Percentiles rank a stretch among this genome's conserved stretches.
phyloP scores from a whole-genome alignment of 2,329 filamentous ascomycete species.

The Colletotrichum noveboracense region DNA sequence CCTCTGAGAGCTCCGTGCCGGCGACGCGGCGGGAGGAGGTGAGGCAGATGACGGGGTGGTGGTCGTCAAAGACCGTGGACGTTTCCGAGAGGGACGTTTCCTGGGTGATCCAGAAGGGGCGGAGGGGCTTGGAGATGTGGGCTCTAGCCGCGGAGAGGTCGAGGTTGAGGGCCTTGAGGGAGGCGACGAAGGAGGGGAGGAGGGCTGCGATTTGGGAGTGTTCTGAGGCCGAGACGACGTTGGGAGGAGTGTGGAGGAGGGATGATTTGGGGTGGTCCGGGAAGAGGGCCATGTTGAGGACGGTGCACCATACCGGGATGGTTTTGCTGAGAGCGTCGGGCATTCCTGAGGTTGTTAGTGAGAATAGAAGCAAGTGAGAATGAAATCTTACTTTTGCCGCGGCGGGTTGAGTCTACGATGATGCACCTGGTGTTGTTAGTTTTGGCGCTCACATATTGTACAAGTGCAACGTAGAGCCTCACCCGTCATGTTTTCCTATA shows the following conservation, averaged over 20 bases:
- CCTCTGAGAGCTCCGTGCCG: conserved; percentile 70
- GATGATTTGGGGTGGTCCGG: conserved; percentile 49
- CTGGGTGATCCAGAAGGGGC: conserved; percentile 81
- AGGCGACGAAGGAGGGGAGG: conserved; percentile 59
- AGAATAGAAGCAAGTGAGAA: neutral
- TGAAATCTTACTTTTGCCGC: conserved; percentile 74
- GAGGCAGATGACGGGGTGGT: conserved; percentile 80
- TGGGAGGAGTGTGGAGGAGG: conserved; percentile 71
- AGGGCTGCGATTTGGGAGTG: conserved; percentile 76
- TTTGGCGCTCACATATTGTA: neutral
- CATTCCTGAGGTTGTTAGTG: conserved; percentile 63
- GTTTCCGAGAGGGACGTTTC: conserved; percentile 56
- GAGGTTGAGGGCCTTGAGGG: conserved; percentile 62
- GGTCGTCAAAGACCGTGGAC: conserved; percentile 55
- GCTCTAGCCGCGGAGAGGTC: conserved; percentile 58
- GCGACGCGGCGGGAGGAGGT: conserved; percentile 78
- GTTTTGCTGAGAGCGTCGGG: conserved; percentile 95
- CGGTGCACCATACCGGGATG: conserved; percentile 89
- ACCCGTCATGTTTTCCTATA: conserved; percentile 72
- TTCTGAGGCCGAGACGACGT: conserved; percentile 76
- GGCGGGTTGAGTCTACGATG: conserved; percentile 89
- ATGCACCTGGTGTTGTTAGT: conserved; percentile 61
- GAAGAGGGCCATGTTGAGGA: conserved; percentile 82
- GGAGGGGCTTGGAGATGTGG: conserved; percentile 73
- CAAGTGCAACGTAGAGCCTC: conserved; percentile 27